A percentile compares a stretch with the other conserved stretches of the same genome.
These are phyloP conservation scores for Sphagnum fallax DNA, from an alignment of 228 moss, liverwort and hornwort genomes.

Conservation along the genomic window DNA sequence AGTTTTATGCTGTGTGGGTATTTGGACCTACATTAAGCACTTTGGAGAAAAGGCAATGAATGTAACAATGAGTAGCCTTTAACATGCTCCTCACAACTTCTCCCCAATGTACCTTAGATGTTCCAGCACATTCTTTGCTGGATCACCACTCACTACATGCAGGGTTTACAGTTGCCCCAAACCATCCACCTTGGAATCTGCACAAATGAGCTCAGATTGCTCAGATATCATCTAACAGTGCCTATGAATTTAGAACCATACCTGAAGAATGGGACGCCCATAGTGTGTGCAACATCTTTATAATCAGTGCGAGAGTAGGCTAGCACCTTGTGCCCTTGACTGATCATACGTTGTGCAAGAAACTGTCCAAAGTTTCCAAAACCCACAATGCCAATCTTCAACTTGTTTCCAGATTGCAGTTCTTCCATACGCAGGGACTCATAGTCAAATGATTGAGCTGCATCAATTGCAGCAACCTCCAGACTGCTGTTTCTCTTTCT, in stretches of 20 bases:
- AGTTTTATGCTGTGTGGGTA: too few relatives aligned
- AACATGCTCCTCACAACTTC: neutral
- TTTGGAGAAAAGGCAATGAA: neutral
- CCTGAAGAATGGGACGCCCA: slow-evolving; percentile 87
- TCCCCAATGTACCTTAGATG: neutral
- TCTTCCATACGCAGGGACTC: slow-evolving; percentile 67
- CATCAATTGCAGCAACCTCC: slow-evolving; percentile 35
- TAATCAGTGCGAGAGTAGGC: slow-evolving; percentile 88
- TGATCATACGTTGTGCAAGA: slow-evolving; percentile 66
- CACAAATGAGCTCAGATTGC: too few relatives aligned
- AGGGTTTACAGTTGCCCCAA: too few relatives aligned
- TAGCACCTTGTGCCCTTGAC: slow-evolving; percentile 80
- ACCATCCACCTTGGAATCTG: too few relatives aligned
- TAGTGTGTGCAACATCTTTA: slow-evolving; percentile 33
- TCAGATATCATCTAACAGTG: too few relatives aligned
- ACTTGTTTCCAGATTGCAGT: slow-evolving; percentile 52
- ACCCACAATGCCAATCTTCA: slow-evolving; percentile 86
- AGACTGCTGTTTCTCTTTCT: slow-evolving; percentile 5
- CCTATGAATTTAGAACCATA: slow-evolving; percentile 3
- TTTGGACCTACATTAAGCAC: neutral
- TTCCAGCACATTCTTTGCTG: too few relatives aligned
- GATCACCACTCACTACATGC: too few relatives aligned
- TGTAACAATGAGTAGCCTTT: neutral
- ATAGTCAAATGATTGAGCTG: slow-evolving; percentile 91
- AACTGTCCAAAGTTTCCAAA: slow-evolving; percentile 96